Evolutionary conservation across 2,329 filamentous ascomycete genomes (phyloP).

Genomic region (Amesomyces nigricolor): DNA sequence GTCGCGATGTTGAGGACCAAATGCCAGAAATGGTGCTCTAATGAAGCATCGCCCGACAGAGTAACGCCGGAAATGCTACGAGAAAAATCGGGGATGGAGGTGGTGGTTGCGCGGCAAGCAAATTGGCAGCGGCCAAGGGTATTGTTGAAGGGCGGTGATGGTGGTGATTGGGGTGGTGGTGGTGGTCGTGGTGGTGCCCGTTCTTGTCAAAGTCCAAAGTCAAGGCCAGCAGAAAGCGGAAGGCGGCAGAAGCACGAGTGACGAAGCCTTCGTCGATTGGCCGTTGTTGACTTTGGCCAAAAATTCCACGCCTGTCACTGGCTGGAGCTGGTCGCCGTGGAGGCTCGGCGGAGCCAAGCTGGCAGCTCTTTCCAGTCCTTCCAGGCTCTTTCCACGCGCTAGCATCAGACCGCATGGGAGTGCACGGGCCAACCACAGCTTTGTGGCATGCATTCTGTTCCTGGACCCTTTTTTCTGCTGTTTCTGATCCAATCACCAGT

Average conservation of each 20-base stretch:
- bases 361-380: conserved; percentile 9
- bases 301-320: conserved; percentile 25
- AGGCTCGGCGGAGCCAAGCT: conserved; percentile 21
- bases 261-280: conserved; percentile 29
- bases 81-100: conserved; percentile 1
- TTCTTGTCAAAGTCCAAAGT: not conserved
- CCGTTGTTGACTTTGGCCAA: conserved; percentile 30
- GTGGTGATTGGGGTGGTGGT: too few species aligned
- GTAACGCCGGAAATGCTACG: conserved; percentile 5
- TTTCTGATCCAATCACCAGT: not conserved
- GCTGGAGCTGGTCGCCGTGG: conserved; percentile 18
- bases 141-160: not conserved
- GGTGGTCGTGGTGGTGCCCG: not conserved
- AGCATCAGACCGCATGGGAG: conserved; percentile 3
- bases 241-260: conserved; percentile 22
- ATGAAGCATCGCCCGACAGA: conserved; percentile 15
- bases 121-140: conserved; percentile 8
- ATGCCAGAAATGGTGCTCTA: not conserved
- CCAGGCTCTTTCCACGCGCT: conserved; percentile 12
- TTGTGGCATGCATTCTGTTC: not conserved
- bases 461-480: not conserved
- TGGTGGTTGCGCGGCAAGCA: not conserved
- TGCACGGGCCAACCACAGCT: not conserved
- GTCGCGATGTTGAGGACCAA: conserved; percentile 9
- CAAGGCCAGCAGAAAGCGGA: not conserved